Evolutionary conservation across 768 basidiomycete genomes (phyloP).

Genomic region (Termitomyces sp.): DNA sequence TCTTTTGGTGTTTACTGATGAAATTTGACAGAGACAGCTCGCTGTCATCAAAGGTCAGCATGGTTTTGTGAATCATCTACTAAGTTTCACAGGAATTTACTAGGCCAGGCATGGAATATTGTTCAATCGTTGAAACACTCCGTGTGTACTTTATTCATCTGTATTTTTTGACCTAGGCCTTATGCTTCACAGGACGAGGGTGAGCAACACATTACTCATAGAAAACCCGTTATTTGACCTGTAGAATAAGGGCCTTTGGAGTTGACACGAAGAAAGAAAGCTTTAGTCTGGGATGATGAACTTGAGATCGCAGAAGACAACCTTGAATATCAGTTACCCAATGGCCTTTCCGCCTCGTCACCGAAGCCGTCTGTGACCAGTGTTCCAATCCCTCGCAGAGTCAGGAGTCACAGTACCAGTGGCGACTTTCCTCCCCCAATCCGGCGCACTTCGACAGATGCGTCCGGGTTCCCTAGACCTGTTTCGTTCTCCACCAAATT

Average conservation of each 20-base stretch:
- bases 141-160: constrained; percentile 37
- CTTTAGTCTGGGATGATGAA: constrained; percentile 84
- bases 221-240: constrained; percentile 7
- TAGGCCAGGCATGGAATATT: constrained; percentile 85
- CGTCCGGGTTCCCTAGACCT: constrained; percentile 61
- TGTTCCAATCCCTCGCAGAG: constrained; percentile 50
- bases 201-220: constrained; percentile 20
- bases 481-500: constrained; percentile 84
- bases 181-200: constrained; percentile 62
- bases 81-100: background rate
- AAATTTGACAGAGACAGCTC: constrained; percentile 62
- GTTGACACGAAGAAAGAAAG: constrained; percentile 75
- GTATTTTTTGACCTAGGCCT: constrained; percentile 1
- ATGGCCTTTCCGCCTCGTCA: constrained; percentile 40
- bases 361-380: constrained; percentile 60
- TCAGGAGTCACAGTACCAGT: constrained; percentile 57
- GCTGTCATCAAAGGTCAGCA: constrained; percentile 77
- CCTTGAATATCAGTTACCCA: constrained; percentile 24
- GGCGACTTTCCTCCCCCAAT: constrained; percentile 75
- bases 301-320: constrained; percentile 64
- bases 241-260: constrained; percentile 71
- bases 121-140: constrained; percentile 76
- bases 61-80: background rate
- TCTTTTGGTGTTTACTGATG: background rate
- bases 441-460: constrained; percentile 57